Conservation (phyloP, 768 basidiomycete genomes). For the Mycena rosella region DNA sequence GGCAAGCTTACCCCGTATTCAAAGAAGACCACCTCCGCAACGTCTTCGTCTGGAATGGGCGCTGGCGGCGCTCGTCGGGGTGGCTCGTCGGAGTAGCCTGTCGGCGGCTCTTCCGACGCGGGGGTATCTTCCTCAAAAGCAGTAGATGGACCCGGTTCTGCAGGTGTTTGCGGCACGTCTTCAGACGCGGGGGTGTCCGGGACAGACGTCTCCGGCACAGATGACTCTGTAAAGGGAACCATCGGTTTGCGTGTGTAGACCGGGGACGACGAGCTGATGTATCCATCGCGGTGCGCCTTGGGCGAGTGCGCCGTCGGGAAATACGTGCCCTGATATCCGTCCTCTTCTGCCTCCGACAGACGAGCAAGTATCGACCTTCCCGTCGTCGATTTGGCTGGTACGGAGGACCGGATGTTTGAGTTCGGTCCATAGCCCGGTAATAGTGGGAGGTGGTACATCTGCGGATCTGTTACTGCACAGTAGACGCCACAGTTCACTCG, state of each 20-base stretch:
- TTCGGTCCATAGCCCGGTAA: slow-evolving; percentile 92
- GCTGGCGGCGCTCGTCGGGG: slow-evolving; percentile 28
- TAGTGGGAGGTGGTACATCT: slow-evolving; percentile 94
- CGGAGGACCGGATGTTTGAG: slow-evolving; percentile 88
- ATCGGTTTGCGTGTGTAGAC: slow-evolving; percentile 48
- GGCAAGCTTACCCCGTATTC: slow-evolving; percentile 74
- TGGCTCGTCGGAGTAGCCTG: slow-evolving; percentile 7
- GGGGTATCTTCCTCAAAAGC: slow-evolving; percentile 1
- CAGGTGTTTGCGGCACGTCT: slow-evolving; percentile 27
- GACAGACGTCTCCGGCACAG: slow-evolving; percentile 10
- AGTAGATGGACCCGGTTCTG: slow-evolving; percentile 23
- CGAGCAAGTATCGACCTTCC: slow-evolving; percentile 73
- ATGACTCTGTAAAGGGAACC: no score
- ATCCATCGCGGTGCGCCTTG: slow-evolving; percentile 65
- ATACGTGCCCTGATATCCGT: slow-evolving; percentile 90
- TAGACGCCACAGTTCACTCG: slow-evolving; percentile 12
- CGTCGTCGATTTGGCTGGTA: slow-evolving; percentile 63
- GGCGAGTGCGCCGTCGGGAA: slow-evolving; percentile 61
- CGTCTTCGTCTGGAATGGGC: slow-evolving; percentile 56
- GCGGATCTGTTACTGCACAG: slow-evolving; percentile 22
- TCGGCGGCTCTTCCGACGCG: slow-evolving; percentile 17
- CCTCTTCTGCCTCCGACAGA: slow-evolving; percentile 90
- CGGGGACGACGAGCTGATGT: slow-evolving; percentile 68
- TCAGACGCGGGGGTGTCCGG: slow-evolving; percentile 31
- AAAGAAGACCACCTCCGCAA: slow-evolving; percentile 85